Conservation (phyloP, 2,329 filamentous ascomycete genomes). For the Alternaria sp. region DNA sequence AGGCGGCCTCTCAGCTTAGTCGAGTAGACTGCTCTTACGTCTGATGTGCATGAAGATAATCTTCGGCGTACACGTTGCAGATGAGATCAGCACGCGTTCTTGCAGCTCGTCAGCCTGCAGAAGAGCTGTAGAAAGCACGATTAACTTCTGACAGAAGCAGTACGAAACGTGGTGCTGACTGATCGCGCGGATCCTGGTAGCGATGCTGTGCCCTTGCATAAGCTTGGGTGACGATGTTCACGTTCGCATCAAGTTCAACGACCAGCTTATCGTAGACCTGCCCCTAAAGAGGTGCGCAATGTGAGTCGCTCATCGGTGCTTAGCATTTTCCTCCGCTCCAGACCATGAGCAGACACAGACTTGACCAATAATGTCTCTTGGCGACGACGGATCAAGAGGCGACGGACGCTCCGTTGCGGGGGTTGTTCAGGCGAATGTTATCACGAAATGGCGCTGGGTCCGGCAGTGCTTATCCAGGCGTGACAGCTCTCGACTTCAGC, state of each 20-base stretch:
- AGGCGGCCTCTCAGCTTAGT: neutral
- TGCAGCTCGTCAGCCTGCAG: neutral
- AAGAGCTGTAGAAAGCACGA: constrained; percentile 9
- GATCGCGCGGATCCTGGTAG: constrained; percentile 3
- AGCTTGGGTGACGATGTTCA: constrained; percentile 6
- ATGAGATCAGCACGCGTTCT: neutral
- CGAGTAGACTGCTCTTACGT: neutral
- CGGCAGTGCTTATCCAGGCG: constrained; percentile 17
- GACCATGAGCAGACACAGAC: neutral
- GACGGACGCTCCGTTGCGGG: constrained; percentile 17
- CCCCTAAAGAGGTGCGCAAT: neutral
- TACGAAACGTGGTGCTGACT: constrained; percentile 19
- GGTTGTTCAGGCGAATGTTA: constrained; percentile 16
- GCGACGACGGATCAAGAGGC: constrained; percentile 2
- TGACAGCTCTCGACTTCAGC: constrained; percentile 9
- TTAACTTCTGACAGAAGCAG: constrained; percentile 22
- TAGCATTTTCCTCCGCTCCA: constrained; percentile 2
- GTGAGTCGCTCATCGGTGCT: constrained; percentile 4
- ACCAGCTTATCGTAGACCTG: constrained; percentile 7
- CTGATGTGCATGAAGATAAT: neutral
- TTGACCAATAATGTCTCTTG: constrained; percentile 11
- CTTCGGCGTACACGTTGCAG: neutral
- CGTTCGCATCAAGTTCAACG: constrained; percentile 2
- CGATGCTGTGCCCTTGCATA: constrained; percentile 11
- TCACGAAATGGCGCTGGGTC: constrained; percentile 18